These are phyloP conservation scores for Exophiala calicioides DNA, from an alignment of 2,329 filamentous ascomycete genomes.

Conservation along the genomic window DNA sequence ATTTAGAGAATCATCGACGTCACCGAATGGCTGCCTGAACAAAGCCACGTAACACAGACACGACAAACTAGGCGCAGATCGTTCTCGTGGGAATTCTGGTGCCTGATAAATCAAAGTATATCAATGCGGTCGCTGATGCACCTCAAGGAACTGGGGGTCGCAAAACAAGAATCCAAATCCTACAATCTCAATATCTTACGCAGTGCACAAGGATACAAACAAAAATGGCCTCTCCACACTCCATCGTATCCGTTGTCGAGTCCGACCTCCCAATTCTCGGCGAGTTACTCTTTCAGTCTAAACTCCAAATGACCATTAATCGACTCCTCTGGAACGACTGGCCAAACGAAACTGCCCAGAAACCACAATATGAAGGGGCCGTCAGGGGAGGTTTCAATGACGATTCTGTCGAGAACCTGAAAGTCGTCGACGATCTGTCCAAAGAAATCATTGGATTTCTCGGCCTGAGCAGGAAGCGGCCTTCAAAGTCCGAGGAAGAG, in stretches of 20 bases:
- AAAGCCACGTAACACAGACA: too few species aligned
- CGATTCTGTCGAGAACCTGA: not conserved
- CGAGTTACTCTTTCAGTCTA: not conserved
- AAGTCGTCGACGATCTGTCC: not conserved
- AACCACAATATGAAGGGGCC: conserved; percentile 1
- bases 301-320: conserved; percentile 2
- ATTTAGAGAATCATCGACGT: too few species aligned
- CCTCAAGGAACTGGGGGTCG: too few species aligned
- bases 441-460: conserved; percentile 3
- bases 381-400: not conserved
- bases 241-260: not conserved
- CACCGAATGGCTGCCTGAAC: too few species aligned
- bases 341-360: conserved; percentile 4
- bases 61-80: too few species aligned
- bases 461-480: conserved; percentile 1
- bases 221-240: not conserved
- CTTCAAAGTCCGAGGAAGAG: not conserved
- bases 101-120: too few species aligned
- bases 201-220: too few species aligned
- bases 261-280: conserved; percentile 2
- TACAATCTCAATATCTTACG: too few species aligned
- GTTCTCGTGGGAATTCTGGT: too few species aligned
- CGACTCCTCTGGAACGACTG: conserved; percentile 3
- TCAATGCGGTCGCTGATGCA: too few species aligned
- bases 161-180: too few species aligned